These are phyloP conservation scores for Vanderwaltozyma verrucispora DNA, from an alignment of 805 yeast species.

Conservation along the genomic window DNA sequence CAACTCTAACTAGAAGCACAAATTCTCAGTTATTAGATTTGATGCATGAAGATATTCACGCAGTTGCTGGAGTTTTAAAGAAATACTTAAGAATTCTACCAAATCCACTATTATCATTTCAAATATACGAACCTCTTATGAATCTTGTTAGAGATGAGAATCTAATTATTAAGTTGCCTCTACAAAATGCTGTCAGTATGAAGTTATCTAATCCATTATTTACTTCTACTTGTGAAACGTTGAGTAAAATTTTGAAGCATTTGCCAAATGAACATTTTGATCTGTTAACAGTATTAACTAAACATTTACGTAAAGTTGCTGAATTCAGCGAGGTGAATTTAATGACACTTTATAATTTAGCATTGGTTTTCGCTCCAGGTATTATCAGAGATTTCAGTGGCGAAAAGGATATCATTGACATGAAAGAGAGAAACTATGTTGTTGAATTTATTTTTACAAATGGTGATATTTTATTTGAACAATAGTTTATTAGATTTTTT, in stretches of 20 bases:
- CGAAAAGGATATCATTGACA: conserved; percentile 75
- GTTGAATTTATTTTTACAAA: conserved; percentile 61
- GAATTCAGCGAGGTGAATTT: conserved; percentile 46
- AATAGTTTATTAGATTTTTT: no score
- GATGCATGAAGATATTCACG: conserved; percentile 63
- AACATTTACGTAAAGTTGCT: conserved; percentile 56
- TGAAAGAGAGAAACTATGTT: conserved; percentile 67
- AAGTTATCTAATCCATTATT: conserved; percentile 5
- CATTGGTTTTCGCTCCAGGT: conserved; percentile 95
- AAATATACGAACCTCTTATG: conserved; percentile 58
- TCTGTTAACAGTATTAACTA: conserved; percentile 44
- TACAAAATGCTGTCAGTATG: conserved; percentile 8
- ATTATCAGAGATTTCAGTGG: conserved; percentile 71
- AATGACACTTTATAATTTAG: conserved; percentile 74
- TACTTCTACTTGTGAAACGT: conserved; percentile 24
- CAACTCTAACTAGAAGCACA: conserved; percentile 1
- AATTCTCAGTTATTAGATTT: conserved; percentile 14
- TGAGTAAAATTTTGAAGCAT: conserved; percentile 34
- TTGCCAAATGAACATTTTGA: conserved; percentile 56
- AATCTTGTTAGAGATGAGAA: conserved; percentile 34
- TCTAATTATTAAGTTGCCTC: conserved; percentile 12
- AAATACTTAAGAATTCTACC: conserved; percentile 79
- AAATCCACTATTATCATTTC: conserved; percentile 72
- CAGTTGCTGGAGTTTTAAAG: conserved; percentile 78
- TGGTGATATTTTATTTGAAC: no score